These are phyloP conservation scores for Citrus cavaleriei DNA, from an alignment of 345 rosid genomes.

Conservation along the genomic window DNA sequence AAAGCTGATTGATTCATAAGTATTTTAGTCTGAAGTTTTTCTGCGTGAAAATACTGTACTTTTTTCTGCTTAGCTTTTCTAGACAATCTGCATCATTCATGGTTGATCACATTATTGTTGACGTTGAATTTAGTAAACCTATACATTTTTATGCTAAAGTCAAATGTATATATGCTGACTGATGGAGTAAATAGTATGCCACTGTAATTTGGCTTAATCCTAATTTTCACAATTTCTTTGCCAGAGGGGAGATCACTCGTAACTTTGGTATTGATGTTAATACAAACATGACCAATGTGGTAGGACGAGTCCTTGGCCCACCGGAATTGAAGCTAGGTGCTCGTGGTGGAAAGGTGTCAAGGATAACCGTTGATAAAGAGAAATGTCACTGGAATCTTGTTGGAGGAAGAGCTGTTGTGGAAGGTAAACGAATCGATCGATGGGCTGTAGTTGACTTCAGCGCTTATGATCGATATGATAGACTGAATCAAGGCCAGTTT, in stretches of 20 bases:
- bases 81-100: background rate
- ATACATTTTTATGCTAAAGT: background rate
- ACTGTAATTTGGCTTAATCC: background rate
- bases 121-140: background rate
- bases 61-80: background rate
- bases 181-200: background rate
- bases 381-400: conserved; percentile 82
- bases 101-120: background rate
- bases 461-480: conserved; percentile 17
- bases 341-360: conserved; percentile 28
- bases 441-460: conserved; percentile 87
- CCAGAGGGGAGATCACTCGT: conserved; percentile 49
- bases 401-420: conserved; percentile 44
- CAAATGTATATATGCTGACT: background rate
- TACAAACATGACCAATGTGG: conserved; percentile 56
- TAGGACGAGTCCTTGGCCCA: conserved; percentile 70
- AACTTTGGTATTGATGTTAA: conserved; percentile 70
- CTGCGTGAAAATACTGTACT: background rate
- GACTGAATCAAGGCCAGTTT: conserved; percentile 26
- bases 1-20: background rate
- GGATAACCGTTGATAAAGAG: conserved; percentile 45
- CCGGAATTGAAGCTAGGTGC: conserved; percentile 57
- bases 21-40: background rate
- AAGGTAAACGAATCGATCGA: conserved; percentile 49
- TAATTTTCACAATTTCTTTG: conserved; percentile 4